Evolutionary conservation across 257 asterid species (phyloP), one percentile per base, ranked within the genome.

Genomic region (Scutellaria minor): DNA sequence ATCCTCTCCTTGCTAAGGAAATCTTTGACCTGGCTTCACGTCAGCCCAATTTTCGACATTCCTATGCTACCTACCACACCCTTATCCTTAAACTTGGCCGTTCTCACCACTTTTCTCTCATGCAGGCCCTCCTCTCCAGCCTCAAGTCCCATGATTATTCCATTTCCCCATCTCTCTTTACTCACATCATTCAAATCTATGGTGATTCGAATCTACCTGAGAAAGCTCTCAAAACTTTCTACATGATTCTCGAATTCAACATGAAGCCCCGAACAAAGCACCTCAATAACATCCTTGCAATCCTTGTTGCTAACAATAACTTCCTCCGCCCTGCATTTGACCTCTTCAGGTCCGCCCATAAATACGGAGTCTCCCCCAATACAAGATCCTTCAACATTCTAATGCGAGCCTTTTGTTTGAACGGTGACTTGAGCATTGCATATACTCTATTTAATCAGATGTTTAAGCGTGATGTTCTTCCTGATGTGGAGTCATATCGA

Each of bases 1-100:
- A 93, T 68, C 88, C 97, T 0, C 94, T 93, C 80, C 91, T 93
- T 15, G 96, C 98, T 5, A 89, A 89, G 82, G 96, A 91, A 76
- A 91, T 94, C 64, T 91, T 91, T 31, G 96, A 89, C 65, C 83
- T 91, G 66, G 96, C 98, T 60, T 84, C 90, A 0, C 81, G 84
- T 9, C 93, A 85, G 66, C 93, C 96, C 40, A 72, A 85, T 78
- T 94, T 91, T 68, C 84, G 63, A 50, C 98, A 85, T 62, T 83
- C 89, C 0, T 86, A 91, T 64, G 87, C 93, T 13, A 74, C 89
- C 64, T 86, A 73, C 76, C 92, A 89, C 79, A 66, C 86, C 31
- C 92, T 94, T 46, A 82, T 91, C 62, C 86, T 89, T 82, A 94
- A 94, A 78, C 93, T 94, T 18, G 98, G 96, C 42, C 87, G 85